Base-by-base conservation (phyloP, 2,329 filamentous ascomycete genomes). In the Penicillium glabrum region DNA sequence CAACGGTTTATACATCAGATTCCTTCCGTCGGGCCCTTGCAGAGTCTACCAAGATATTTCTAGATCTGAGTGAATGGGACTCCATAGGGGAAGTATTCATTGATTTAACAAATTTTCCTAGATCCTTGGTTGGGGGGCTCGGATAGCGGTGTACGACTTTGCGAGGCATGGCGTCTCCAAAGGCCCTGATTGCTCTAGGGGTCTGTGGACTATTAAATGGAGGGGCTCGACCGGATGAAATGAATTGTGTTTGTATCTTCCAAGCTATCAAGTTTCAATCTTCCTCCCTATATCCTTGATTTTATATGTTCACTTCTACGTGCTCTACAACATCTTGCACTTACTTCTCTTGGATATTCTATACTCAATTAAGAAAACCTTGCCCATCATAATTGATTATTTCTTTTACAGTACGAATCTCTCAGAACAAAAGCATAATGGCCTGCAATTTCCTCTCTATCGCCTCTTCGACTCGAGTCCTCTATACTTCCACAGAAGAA, bases 141-240 rank as follows among this genome's bases (percentile, higher is more conserved):
- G 61, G 61, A 63, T 65, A 58, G 64, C 64, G 64, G 64, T 66
- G 64, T 66, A 65, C 62, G 51, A 65, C 64, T 54, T 60, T 51
- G 41, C 39, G 37, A 51, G 43, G 39, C 29, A 56, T 53, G 51
- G 53, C 56, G 51, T 56, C 46, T 54, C 56, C 44, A 41, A 51
- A 24, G 14, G 54, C 50, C 49, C 54, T 48, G 51, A 51, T 54
- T 54, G 55, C 51, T 57, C 55, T 54, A 43, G 5, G 43, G 6
- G 47, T 57, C 54, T 48, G 45, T 35, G 48, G 53, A 53, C 13
- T 56, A 48, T 61, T 66, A 66, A 66, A 65, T 64, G 47, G 58
- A 56, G n/a, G 33, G 24, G 33, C 41, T 57, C 10, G 23, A 37
- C 59, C 57, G 48, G 27, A 35, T 27, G n/a, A 41, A 47, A 39